A percentile compares a stretch with the other conserved stretches of the same genome.
Evolutionary conservation across 75 land plant genomes (phyloP).

Genomic region (Cryptomeria japonica): DNA sequence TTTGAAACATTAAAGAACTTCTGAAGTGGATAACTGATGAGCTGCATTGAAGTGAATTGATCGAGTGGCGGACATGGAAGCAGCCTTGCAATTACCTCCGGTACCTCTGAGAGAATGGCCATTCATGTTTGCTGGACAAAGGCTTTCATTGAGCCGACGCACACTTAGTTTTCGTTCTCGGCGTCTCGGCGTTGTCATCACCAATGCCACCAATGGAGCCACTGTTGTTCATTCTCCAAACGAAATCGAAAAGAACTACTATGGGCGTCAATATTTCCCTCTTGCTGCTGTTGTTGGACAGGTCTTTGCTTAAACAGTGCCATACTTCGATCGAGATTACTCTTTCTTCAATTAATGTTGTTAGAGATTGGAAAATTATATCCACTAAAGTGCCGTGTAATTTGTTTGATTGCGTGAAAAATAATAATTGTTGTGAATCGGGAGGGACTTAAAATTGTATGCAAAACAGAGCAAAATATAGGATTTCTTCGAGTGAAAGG

Average conservation of each 20-base stretch:
- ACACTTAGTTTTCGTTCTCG: not conserved
- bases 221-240: not conserved
- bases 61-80: not conserved
- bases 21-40: not conserved
- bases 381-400: not conserved
- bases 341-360: not conserved
- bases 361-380: not conserved
- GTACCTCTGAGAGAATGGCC: not conserved
- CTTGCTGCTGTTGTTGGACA: conserved; percentile 95
- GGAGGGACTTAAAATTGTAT: not conserved
- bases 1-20: not conserved
- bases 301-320: conserved; percentile 32
- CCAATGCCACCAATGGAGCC: conserved; percentile 29
- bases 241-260: conserved; percentile 19
- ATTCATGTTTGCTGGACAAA: not conserved
- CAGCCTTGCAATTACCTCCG: not conserved
- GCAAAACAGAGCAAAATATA: not conserved
- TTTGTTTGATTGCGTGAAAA: not conserved
- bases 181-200: not conserved
- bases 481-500: not conserved
- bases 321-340: not conserved
- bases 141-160: not conserved
- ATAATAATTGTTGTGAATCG: too few relatives aligned
- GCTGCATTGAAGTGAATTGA: too few relatives aligned
- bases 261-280: conserved; percentile 89